A percentile compares a stretch with the other conserved stretches of the same genome.
phyloP scores from a whole-genome alignment of 306 rosid species.

The Trifolium fragiferum region DNA sequence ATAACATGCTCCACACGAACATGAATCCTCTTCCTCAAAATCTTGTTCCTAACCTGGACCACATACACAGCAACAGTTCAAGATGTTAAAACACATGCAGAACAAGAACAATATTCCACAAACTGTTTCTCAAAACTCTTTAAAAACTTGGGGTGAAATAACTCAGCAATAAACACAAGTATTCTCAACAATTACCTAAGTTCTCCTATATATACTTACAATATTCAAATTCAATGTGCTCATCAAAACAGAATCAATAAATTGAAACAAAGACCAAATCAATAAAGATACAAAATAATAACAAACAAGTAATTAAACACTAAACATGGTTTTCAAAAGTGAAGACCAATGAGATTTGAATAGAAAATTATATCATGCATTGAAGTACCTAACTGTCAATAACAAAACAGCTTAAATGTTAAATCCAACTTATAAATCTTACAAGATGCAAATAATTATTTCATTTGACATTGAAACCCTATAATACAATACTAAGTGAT shows the following conservation, averaged over 20 bases:
- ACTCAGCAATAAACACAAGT: not conserved
- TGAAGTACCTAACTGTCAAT: not conserved
- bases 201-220: too few species aligned
- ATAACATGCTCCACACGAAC: constrained; percentile 91
- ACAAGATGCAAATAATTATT: too few species aligned
- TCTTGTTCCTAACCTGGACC: constrained; percentile 76
- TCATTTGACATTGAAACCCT: too few species aligned
- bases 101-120: not conserved
- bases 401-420: not conserved
- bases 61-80: not conserved
- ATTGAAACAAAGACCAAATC: not conserved
- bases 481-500: too few species aligned
- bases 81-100: not conserved
- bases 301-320: not conserved
- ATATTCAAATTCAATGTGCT: not conserved
- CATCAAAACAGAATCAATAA: not conserved
- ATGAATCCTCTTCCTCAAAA: constrained; percentile 83
- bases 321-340: not conserved
- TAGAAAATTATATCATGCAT: not conserved
- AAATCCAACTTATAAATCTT: not conserved
- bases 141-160: not conserved
- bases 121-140: not conserved
- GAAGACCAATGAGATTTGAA: not conserved
- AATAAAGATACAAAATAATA: not conserved
- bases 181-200: not conserved